Evolutionary conservation across 768 basidiomycete species (phyloP).

Genomic region (Podaxis mareebaensis): DNA sequence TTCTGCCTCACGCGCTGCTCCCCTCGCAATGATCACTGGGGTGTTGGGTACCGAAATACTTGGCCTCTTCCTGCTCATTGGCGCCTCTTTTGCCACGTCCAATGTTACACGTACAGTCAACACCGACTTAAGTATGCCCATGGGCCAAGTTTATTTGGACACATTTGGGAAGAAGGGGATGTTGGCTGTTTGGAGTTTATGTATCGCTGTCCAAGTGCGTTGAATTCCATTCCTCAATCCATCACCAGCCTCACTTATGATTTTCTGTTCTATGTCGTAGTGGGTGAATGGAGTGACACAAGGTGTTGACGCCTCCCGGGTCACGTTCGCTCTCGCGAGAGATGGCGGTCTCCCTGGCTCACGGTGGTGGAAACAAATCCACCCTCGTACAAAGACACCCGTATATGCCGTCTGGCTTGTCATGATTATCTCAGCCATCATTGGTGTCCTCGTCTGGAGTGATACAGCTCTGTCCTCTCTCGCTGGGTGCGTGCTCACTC

Average conservation of each 20-base stretch:
- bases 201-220: constrained; percentile 41
- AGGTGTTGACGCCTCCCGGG: constrained; percentile 66
- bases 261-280: constrained; percentile 25
- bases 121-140: constrained; percentile 49
- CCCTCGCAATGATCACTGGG: constrained; percentile 58
- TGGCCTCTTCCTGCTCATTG: constrained; percentile 55
- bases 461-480: constrained; percentile 31
- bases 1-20: constrained; percentile 53
- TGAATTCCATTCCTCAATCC: not conserved
- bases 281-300: constrained; percentile 66
- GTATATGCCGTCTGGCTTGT: constrained; percentile 42
- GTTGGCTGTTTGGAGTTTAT: constrained; percentile 61
- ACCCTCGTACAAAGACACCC: constrained; percentile 32
- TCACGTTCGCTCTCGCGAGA: constrained; percentile 61
- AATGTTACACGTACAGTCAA: constrained; percentile 49
- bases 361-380: constrained; percentile 35
- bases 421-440: constrained; percentile 28
- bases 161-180: constrained; percentile 59
- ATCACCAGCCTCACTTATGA: not conserved
- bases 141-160: constrained; percentile 61
- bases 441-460: constrained; percentile 35
- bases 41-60: constrained; percentile 52
- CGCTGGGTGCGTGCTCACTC: constrained; percentile 28
- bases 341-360: constrained; percentile 40
- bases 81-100: constrained; percentile 55